Percentiles rank a stretch among this genome's conserved stretches.
Evolutionary conservation across 2,329 filamentous ascomycete genomes (phyloP).

Genomic region (Xylariaceae sp.): DNA sequence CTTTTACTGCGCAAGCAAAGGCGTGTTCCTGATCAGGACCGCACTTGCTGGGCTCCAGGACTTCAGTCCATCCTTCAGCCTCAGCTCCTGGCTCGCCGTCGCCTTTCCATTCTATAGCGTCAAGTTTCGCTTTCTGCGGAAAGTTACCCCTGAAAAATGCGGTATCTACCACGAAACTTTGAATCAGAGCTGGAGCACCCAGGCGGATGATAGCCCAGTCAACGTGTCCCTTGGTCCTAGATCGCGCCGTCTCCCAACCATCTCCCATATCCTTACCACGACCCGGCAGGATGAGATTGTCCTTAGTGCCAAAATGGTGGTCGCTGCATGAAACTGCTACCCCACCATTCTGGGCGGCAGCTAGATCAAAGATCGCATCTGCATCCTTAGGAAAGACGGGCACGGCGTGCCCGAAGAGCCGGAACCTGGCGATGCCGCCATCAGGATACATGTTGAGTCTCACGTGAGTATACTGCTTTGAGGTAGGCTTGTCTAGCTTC

Average conservation of each 20-base stretch:
- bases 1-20: constrained; percentile 59
- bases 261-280: constrained; percentile 85
- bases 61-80: constrained; percentile 65
- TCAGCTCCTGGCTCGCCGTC: constrained; percentile 58
- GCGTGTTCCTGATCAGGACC: constrained; percentile 74
- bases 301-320: constrained; percentile 81
- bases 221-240: constrained; percentile 69
- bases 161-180: constrained; percentile 74
- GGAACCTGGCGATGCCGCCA: constrained; percentile 79
- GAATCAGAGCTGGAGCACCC: constrained; percentile 65
- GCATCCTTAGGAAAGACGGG: constrained; percentile 73
- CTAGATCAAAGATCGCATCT: constrained; percentile 71
- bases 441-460: constrained; percentile 84
- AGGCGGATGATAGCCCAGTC: constrained; percentile 83
- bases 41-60: constrained; percentile 68
- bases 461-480: constrained; percentile 77
- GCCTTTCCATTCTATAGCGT: constrained; percentile 60
- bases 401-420: constrained; percentile 74
- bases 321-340: constrained; percentile 77
- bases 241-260: constrained; percentile 83
- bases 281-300: constrained; percentile 78
- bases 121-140: constrained; percentile 73
- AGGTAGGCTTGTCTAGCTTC: constrained; percentile 61
- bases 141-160: constrained; percentile 85
- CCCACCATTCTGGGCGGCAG: constrained; percentile 77